Base-by-base conservation (phyloP, 2,329 filamentous ascomycete genomes). In the Podosphaera leucotricha region DNA sequence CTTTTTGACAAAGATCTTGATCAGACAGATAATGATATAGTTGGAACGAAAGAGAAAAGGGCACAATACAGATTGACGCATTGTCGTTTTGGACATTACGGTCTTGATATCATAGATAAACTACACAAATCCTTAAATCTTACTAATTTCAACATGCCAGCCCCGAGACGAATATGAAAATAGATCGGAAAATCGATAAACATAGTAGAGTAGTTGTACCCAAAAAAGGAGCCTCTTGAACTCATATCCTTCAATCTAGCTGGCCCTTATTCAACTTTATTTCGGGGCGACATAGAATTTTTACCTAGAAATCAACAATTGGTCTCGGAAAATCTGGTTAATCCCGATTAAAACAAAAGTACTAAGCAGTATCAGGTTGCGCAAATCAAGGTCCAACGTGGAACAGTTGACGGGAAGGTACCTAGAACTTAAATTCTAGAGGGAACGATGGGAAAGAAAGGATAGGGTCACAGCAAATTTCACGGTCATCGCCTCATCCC, bases 161-260 rank as follows among this genome's bases (percentile, higher is more conserved):
- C 40, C 7, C 6, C 18, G 10, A 33, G 19, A 19, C 33, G 40
- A 20, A 33, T 42, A 7, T 42, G 22, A 20, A 42, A 42, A 42
- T 42, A 42, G 19, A 33, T 42, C 33, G 24, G 24, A 13, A 42
- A 42, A 19, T 33, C 33, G 40, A 42, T 24, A 33, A 33, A 42
- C 18, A 30, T 7, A 20, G 24, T 20, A 42, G 33, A n/a, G 11
- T 28, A 33, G 4, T 33, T 11, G 6, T n/a, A 13, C 28, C 28
- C 28, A 11, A 42, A 42, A 13, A 42, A 6, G 10, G 40, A 33
- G 10, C 8, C 40, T 19, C 28, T 42, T 6, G 40, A 42, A 19
- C 40, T 42, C 20, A 42, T 42, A 2, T 42, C 6, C 16, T 42
- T 42, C 33, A 24, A 33, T 30, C 13, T 42, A 3, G 22, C 40